These are phyloP conservation scores for Nidularia sp. DNA, from an alignment of 768 basidiomycete species.

Conservation along the genomic window DNA sequence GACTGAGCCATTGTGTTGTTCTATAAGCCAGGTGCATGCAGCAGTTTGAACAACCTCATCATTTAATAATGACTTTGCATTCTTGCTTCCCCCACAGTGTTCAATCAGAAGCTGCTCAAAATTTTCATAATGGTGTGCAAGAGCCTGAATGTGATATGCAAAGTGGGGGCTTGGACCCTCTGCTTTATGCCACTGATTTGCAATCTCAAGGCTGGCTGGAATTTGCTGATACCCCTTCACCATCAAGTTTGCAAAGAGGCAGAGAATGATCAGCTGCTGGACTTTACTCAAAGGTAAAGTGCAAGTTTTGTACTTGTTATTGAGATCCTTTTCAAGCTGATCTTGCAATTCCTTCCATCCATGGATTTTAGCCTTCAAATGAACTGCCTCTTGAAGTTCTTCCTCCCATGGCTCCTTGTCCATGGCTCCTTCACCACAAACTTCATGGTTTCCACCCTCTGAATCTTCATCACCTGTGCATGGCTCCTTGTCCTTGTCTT, in stretches of 20 bases:
- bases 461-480: too few species aligned
- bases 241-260: background rate
- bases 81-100: background rate
- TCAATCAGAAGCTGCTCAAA: background rate
- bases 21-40: background rate
- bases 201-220: background rate
- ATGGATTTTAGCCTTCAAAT: background rate
- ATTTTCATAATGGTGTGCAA: background rate
- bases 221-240: background rate
- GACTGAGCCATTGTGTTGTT: constrained; percentile 8
- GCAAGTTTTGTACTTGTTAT: background rate
- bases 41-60: background rate
- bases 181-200: background rate
- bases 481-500: too few species aligned
- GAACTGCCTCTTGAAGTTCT: background rate
- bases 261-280: background rate
- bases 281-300: background rate
- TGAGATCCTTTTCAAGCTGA: background rate
- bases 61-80: background rate
- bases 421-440: background rate
- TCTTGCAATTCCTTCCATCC: background rate
- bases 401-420: too few species aligned
- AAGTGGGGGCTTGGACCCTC: background rate
- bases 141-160: background rate
- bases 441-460: background rate